Conservation (phyloP, 129 eudicot species). For the Tagetes erecta region DNA sequence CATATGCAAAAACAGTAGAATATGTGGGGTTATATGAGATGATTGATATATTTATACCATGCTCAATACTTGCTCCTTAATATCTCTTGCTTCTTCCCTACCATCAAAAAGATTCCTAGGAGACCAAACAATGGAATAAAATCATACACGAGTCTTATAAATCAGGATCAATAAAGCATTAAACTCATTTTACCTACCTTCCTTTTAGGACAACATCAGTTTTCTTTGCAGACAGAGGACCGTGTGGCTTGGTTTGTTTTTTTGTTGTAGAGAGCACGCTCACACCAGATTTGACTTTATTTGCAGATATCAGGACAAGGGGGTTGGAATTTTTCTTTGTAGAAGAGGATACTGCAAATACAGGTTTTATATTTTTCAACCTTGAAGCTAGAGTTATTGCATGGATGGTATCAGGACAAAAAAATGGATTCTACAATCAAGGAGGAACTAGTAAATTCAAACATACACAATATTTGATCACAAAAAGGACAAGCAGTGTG, state of each 20-base stretch:
- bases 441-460: neutral
- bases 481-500: neutral
- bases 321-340: slow-evolving; percentile 39
- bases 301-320: slow-evolving; percentile 9
- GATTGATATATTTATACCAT: slow-evolving; percentile 18
- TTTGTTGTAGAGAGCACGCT: slow-evolving; percentile 37
- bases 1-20: slow-evolving; percentile 5
- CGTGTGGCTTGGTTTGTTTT: slow-evolving; percentile 32
- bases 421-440: slow-evolving; percentile 53
- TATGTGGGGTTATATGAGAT: slow-evolving; percentile 3
- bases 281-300: slow-evolving; percentile 25
- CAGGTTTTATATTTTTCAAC: slow-evolving; percentile 37
- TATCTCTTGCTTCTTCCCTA: slow-evolving; percentile 22
- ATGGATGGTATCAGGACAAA: slow-evolving; percentile 71
- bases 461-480: neutral
- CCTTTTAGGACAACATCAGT: slow-evolving; percentile 35
- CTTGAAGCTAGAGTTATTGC: slow-evolving; percentile 45
- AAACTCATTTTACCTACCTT: slow-evolving; percentile 67
- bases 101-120: slow-evolving; percentile 61
- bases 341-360: slow-evolving; percentile 33
- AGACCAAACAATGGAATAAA: slow-evolving; percentile 23
- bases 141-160: neutral
- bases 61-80: slow-evolving; percentile 39
- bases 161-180: neutral
- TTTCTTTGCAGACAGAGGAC: slow-evolving; percentile 45